Base-by-base conservation (phyloP, 345 rosid genomes). In the Citrus trifoliata region DNA sequence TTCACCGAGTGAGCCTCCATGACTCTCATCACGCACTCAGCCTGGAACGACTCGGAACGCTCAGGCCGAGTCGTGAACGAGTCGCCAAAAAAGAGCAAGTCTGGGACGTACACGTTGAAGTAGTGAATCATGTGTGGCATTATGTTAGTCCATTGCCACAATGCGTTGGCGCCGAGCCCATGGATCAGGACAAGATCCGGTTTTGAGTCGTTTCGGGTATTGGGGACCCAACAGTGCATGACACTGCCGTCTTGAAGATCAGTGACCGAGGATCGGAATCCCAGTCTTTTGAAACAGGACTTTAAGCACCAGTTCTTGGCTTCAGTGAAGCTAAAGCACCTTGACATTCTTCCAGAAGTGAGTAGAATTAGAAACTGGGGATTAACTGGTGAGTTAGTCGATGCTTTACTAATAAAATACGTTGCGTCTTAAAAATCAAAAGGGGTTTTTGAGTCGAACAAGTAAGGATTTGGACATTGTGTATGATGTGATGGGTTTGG, bases 161-260 rank as follows among this genome's bases (percentile, higher is more conserved):
- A 46, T 71, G 95, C 97, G 75, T 90, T 85, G 83, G 91, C 87
- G 8, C 97, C 97, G 0, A 95, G 79, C 2, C 98, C 97, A 71
- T 95, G 97, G 87, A 95, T 89, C 42, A 90, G 91, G 65, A 95
- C 88, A 80, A 93, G 95, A 75, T 92, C 81, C 4, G 91, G 93
- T 75, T 87, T 86, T 46, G 89, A 73, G 6, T 76, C 85, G 2
- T 14, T 66, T 13, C 66, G 83, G 79, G 65, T 80, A 42, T 81
- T 84, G 73, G 98, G 95, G 78, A 88, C 87, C 97, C 97, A 94
- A 73, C 91, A 90, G 83, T 95, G 95, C 77, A 95, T 85, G n/a
- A 88, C 71, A 73, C 96, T 95, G 75, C 95, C 93, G 55, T 91
- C 96, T 58, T 85, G 55, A 79, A 95, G 90, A 77, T 91, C 93